Conservation (phyloP, 129 eudicot species). For the Kitagawia praeruptora region DNA sequence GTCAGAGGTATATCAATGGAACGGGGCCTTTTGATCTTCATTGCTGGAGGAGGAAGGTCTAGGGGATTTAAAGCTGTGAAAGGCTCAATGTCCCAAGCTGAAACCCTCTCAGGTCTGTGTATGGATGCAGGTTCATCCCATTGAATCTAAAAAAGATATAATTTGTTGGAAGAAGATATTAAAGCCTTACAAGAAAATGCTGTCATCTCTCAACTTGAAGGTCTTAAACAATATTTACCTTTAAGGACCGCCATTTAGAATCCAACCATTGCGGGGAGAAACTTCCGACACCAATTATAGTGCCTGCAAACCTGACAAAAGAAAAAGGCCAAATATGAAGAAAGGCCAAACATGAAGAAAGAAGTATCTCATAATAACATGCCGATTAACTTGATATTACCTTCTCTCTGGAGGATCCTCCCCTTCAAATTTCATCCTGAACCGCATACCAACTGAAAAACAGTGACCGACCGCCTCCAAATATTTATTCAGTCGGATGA, state of each 20-base stretch:
- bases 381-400: constrained; percentile 12
- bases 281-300: constrained; percentile 43
- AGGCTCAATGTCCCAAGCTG: constrained; percentile 75
- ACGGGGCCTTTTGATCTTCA: constrained; percentile 53
- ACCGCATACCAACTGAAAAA: constrained; percentile 51
- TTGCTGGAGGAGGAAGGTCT: constrained; percentile 27
- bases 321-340: background rate
- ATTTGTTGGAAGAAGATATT: background rate
- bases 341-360: background rate
- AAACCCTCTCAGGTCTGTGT: constrained; percentile 50
- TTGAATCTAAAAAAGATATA: constrained; percentile 33
- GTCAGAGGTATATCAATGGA: constrained; percentile 32
- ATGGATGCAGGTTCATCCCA: constrained; percentile 61
- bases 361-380: background rate
- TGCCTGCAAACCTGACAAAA: constrained; percentile 46
- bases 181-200: background rate
- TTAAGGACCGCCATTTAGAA: constrained; percentile 59
- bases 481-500: constrained; percentile 49
- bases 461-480: constrained; percentile 34
- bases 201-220: background rate
- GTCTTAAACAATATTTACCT: constrained; percentile 25
- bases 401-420: constrained; percentile 67
- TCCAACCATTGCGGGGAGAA: constrained; percentile 43
- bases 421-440: constrained; percentile 55
- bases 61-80: constrained; percentile 31